Percentiles rank a stretch among this genome's conserved stretches.
These are phyloP conservation scores for Camptophora hylomeconis DNA, from an alignment of 2,329 filamentous ascomycete genomes.

Conservation along the genomic window DNA sequence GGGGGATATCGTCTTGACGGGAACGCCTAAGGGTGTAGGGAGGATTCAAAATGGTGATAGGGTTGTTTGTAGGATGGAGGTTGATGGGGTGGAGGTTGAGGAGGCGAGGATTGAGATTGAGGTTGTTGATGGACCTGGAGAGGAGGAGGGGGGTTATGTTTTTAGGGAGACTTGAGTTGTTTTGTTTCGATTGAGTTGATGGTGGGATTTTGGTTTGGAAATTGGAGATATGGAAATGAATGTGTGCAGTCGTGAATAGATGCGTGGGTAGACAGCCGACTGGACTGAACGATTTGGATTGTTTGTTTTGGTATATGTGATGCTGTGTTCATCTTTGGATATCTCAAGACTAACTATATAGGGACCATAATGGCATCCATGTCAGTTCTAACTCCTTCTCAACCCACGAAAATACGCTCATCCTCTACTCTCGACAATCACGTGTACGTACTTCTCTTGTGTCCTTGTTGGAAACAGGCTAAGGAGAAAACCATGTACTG, in stretches of 20 bases:
- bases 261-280: constrained; percentile 3
- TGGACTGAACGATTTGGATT: not conserved
- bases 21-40: constrained; percentile 92
- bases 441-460: not conserved
- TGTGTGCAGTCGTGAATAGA: constrained; percentile 2
- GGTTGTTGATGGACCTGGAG: constrained; percentile 52
- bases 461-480: not conserved
- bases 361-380: no score
- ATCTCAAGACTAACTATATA: no score
- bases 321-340: not conserved
- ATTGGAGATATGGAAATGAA: constrained; percentile 1
- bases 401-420: not conserved
- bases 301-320: not conserved
- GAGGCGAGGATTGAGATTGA: constrained; percentile 73
- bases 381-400: not conserved
- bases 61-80: constrained; percentile 69
- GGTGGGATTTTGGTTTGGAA: no score
- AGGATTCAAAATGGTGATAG: constrained; percentile 73
- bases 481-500: not conserved
- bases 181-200: no score
- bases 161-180: constrained; percentile 60
- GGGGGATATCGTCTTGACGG: constrained; percentile 90
- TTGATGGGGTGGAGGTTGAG: constrained; percentile 69
- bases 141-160: constrained; percentile 58
- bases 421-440: not conserved